A percentile compares a stretch with the other conserved stretches of the same genome.
phyloP scores from a whole-genome alignment of 768 basidiomycete species.

The Tulasnella calospora region DNA sequence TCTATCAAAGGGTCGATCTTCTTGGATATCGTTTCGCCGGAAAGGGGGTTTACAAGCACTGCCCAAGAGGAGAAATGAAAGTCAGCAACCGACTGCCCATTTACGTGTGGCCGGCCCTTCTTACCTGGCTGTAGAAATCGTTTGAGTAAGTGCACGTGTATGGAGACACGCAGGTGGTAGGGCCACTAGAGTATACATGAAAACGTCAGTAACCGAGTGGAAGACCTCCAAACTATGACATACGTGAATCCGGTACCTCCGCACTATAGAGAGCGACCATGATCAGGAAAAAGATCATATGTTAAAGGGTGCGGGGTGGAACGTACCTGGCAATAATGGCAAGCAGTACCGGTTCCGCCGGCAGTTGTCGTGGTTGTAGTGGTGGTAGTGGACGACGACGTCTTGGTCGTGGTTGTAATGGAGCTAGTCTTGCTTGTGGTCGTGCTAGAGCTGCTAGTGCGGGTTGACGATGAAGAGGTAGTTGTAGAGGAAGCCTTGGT shows the following conservation, averaged over 20 bases:
- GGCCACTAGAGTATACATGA: slow-evolving; percentile 1
- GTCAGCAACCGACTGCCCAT: too few species aligned
- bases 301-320: neutral
- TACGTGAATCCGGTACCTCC: slow-evolving; percentile 14
- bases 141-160: slow-evolving; percentile 20
- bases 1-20: neutral
- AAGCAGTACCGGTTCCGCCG: neutral
- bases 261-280: neutral
- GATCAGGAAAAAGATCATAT: neutral
- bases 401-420: neutral
- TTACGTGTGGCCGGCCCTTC: neutral
- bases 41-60: neutral
- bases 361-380: slow-evolving; percentile 2
- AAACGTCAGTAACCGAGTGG: neutral
- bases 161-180: slow-evolving; percentile 20
- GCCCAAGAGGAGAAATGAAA: too few species aligned
- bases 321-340: neutral
- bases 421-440: neutral
- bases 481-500: neutral
- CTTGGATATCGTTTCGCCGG: neutral
- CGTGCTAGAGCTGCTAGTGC: neutral
- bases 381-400: neutral
- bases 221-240: neutral
- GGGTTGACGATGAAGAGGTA: neutral
- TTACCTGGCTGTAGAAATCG: slow-evolving; percentile 16